phyloP scores from a whole-genome alignment of 495 filamentous ascomycete species.

The Glutinoglossum americanum region DNA sequence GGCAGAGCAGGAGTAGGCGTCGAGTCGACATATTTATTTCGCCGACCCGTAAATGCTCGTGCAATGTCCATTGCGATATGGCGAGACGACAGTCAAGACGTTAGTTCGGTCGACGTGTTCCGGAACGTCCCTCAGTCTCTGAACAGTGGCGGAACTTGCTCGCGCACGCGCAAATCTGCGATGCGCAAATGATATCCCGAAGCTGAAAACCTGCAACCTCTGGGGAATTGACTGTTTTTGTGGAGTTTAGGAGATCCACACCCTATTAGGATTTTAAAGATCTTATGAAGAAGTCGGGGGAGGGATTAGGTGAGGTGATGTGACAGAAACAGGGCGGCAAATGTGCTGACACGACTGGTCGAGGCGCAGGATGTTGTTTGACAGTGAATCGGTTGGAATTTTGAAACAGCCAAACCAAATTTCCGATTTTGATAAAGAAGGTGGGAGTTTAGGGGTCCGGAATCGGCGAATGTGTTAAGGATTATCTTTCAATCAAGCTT shows the following conservation, averaged over 20 bases:
- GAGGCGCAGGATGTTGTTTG: neutral
- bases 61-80: slow-evolving; percentile 30
- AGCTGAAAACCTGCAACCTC: neutral
- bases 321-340: neutral
- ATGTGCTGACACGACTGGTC: neutral
- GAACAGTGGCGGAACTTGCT: neutral
- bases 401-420: neutral
- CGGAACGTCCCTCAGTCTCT: no score
- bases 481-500: neutral
- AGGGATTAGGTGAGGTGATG: neutral
- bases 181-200: neutral
- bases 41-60: slow-evolving; percentile 42
- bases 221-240: neutral
- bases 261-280: neutral
- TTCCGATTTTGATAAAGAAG: neutral
- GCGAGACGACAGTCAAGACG: neutral
- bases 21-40: slow-evolving; percentile 18
- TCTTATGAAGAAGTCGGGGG: neutral
- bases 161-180: neutral
- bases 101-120: no score
- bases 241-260: neutral
- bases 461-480: neutral
- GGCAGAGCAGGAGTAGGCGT: slow-evolving; percentile 15
- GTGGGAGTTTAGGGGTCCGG: neutral
- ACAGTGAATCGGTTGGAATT: neutral